Conservation (phyloP, 192 early-diverging fungal genomes). For the Podila epicladia region DNA sequence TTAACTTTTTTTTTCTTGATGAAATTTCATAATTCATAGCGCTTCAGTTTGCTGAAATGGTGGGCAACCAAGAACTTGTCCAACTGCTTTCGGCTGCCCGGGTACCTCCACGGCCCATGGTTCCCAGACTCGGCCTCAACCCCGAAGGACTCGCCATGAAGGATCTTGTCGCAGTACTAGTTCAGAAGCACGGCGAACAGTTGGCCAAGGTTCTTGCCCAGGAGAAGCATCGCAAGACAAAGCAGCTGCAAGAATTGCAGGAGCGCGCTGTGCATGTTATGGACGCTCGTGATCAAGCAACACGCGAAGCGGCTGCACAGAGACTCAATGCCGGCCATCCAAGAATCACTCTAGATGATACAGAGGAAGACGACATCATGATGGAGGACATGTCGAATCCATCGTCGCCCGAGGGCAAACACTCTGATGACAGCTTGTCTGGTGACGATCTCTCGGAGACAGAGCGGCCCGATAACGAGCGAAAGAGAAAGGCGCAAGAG, state of each 20-base stretch:
- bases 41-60: constrained; percentile 39
- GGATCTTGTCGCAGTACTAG: constrained; percentile 15
- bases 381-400: constrained; percentile 42
- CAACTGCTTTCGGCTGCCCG: constrained; percentile 20
- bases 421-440: constrained; percentile 21
- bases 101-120: constrained; percentile 47
- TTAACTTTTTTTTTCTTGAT: not conserved
- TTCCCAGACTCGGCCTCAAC: constrained; percentile 10
- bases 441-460: constrained; percentile 8
- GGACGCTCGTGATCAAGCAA: not conserved
- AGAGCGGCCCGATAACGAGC: constrained; percentile 9
- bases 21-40: constrained; percentile 3
- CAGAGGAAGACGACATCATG: constrained; percentile 49
- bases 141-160: constrained; percentile 5
- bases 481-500: constrained; percentile 22
- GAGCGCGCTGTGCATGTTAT: constrained; percentile 13
- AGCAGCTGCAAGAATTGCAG: constrained; percentile 15
- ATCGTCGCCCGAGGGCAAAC: constrained; percentile 36
- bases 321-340: not conserved
- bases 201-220: constrained; percentile 20
- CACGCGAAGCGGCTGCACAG: not conserved
- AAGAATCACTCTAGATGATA: constrained; percentile 20
- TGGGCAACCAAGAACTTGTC: constrained; percentile 14
- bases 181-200: constrained; percentile 22
- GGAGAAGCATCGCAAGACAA: constrained; percentile 16